Percentiles rank a stretch among this genome's conserved stretches.
These are phyloP conservation scores for Aspergillus pseudoglaucus DNA, from an alignment of 2,329 filamentous ascomycete genomes.

Conservation along the genomic window DNA sequence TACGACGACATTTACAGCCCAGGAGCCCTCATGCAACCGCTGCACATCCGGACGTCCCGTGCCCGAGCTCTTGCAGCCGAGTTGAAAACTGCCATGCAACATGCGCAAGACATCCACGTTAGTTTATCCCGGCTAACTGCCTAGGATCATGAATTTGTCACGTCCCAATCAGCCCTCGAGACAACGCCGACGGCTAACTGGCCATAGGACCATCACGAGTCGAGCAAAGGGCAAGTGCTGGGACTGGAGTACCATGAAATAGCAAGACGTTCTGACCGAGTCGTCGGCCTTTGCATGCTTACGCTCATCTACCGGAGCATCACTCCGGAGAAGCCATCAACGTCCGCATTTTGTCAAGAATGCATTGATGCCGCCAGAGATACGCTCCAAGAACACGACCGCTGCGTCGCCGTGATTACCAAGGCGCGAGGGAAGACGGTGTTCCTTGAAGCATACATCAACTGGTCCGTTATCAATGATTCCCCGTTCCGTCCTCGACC, in stretches of 20 bases:
- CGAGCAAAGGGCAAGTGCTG: not conserved
- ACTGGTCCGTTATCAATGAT: constrained; percentile 3
- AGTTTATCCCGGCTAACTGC: not conserved
- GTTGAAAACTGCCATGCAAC: constrained; percentile 1
- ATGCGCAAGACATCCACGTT: not conserved
- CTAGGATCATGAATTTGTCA: not conserved
- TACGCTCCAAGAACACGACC: constrained; percentile 5
- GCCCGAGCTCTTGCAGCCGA: constrained; percentile 5
- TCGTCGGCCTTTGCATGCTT: not conserved
- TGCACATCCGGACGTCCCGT: constrained; percentile 4
- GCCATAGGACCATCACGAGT: not conserved
- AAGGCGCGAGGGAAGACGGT: constrained; percentile 1
- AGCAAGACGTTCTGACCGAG: not conserved
- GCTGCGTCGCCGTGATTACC: constrained; percentile 6
- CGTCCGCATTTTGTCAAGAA: constrained; percentile 1
- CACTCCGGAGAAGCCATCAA: constrained; percentile 3
- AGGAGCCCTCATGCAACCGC: constrained; percentile 7
- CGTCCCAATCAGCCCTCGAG: not conserved
- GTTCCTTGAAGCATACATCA: constrained; percentile 7
- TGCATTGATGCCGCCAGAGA: constrained; percentile 7
- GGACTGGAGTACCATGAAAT: not conserved
- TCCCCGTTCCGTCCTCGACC: not conserved
- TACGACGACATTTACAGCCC: constrained; percentile 11
- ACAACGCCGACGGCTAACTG: not conserved
- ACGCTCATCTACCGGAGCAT: constrained; percentile 6